A percentile compares a stretch with the other conserved stretches of the same genome.
Evolutionary conservation across 306 rosid genomes (phyloP).

Genomic region (Quercus cerris): DNA sequence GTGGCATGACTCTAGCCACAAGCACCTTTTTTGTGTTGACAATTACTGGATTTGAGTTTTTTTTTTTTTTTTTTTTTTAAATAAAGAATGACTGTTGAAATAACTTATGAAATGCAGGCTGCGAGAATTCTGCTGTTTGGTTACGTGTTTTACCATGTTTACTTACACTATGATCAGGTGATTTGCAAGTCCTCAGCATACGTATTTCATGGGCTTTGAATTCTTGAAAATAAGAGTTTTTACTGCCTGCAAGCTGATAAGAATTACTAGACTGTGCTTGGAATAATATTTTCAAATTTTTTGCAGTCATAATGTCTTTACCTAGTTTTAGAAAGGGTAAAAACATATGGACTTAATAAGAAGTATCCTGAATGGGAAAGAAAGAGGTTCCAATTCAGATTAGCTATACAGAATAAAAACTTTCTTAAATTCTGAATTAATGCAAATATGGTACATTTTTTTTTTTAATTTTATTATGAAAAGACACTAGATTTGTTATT

Average conservation of each 20-base stretch:
- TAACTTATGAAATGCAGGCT: conserved; percentile 54
- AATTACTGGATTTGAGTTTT: background rate
- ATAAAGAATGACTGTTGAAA: conserved; percentile 14
- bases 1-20: background rate
- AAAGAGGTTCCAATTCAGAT: background rate
- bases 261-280: background rate
- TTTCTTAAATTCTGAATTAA: background rate
- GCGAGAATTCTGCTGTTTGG: conserved; percentile 83
- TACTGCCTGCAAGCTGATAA: background rate
- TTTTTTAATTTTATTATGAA: background rate
- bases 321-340: background rate
- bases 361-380: background rate
- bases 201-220: conserved; percentile 1
- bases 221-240: background rate
- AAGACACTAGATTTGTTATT: background rate
- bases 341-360: background rate
- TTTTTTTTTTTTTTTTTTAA: background rate
- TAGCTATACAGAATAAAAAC: background rate
- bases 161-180: conserved; percentile 92
- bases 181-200: conserved; percentile 9
- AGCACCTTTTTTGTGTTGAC: background rate
- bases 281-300: background rate
- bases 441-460: background rate
- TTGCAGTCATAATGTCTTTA: background rate
- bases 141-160: conserved; percentile 79